A percentile compares a stretch with the other conserved stretches of the same genome.
These are phyloP conservation scores for Madurella fahalii DNA, from an alignment of 2,329 filamentous ascomycete genomes.

Conservation along the genomic window DNA sequence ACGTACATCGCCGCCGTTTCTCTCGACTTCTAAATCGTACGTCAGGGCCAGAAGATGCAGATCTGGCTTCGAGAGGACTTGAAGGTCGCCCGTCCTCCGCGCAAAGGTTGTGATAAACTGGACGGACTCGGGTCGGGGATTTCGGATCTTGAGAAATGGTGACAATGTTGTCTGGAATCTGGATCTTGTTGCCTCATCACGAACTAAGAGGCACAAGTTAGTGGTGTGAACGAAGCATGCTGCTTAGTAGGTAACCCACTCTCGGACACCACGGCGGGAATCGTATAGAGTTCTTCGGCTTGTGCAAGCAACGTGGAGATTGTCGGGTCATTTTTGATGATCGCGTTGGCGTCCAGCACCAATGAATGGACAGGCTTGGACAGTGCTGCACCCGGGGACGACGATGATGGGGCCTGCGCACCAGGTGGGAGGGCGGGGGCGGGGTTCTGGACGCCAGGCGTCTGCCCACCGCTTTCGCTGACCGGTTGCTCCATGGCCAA, in stretches of 20 bases:
- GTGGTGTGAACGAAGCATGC: slow-evolving; percentile 34
- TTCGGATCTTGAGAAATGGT: slow-evolving; percentile 77
- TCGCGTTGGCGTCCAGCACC: slow-evolving; percentile 83
- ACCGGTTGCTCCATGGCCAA: slow-evolving; percentile 15
- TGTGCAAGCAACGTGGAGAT: slow-evolving; percentile 76
- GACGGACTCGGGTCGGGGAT: slow-evolving; percentile 70
- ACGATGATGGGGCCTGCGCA: background rate
- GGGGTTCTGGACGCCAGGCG: slow-evolving; percentile 14
- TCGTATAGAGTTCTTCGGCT: slow-evolving; percentile 74
- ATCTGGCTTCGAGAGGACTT: slow-evolving; percentile 85
- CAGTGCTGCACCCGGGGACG: slow-evolving; percentile 1
- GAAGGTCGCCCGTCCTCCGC: slow-evolving; percentile 80
- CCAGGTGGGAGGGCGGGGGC: slow-evolving; percentile 19
- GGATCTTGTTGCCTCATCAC: slow-evolving; percentile 74
- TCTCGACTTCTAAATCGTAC: slow-evolving; percentile 91
- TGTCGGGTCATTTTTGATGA: slow-evolving; percentile 88
- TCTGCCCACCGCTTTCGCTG: slow-evolving; percentile 6
- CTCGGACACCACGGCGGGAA: slow-evolving; percentile 80
- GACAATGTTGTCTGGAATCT: slow-evolving; percentile 79
- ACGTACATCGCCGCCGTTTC: slow-evolving; percentile 68
- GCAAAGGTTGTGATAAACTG: slow-evolving; percentile 81
- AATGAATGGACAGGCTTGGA: slow-evolving; percentile 40
- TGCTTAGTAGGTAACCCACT: slow-evolving; percentile 34
- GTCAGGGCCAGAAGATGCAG: slow-evolving; percentile 83
- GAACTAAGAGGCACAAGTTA: slow-evolving; percentile 56